These are phyloP conservation scores for Chionographis japonica DNA, from an alignment of 106 monocot genomes.

Conservation along the genomic window DNA sequence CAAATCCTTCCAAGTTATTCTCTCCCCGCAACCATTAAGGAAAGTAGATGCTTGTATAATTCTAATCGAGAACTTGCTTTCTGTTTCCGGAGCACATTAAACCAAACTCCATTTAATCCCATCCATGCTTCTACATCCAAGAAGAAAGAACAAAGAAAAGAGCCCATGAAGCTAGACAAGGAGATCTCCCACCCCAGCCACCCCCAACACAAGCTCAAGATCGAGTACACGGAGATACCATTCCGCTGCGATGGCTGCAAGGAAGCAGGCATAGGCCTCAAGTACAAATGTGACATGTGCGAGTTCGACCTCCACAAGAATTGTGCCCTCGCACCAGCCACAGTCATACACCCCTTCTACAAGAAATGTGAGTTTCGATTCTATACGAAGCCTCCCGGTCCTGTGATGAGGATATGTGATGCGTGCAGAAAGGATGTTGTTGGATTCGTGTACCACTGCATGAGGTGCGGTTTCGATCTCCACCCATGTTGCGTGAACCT, in stretches of 20 bases:
- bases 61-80: too few species aligned
- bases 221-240: slow-evolving; percentile 43
- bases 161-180: slow-evolving; percentile 39
- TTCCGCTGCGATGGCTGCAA: slow-evolving; percentile 59
- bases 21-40: slow-evolving; percentile 17
- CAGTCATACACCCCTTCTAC: slow-evolving; percentile 40
- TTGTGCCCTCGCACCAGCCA: slow-evolving; percentile 29
- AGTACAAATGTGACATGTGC: slow-evolving; percentile 40
- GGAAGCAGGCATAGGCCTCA: slow-evolving; percentile 53
- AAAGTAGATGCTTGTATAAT: slow-evolving; percentile 23
- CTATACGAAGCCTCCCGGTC: slow-evolving; percentile 35
- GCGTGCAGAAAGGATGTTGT: slow-evolving; percentile 38
- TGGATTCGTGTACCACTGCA: slow-evolving; percentile 60
- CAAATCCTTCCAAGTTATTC: slow-evolving; percentile 14
- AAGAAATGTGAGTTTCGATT: slow-evolving; percentile 39
- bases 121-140: not conserved
- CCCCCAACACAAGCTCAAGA: slow-evolving; percentile 37
- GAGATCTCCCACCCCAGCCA: slow-evolving; percentile 41
- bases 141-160: not conserved
- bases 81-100: too few species aligned
- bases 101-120: not conserved
- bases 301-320: slow-evolving; percentile 60
- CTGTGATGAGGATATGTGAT: slow-evolving; percentile 22
- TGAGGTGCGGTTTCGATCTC: slow-evolving; percentile 47
- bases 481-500: slow-evolving; percentile 58